A percentile compares a stretch with the other conserved stretches of the same genome.
Conservation (phyloP, 805 yeast species). For the Monosporozyma aerobia region DNA sequence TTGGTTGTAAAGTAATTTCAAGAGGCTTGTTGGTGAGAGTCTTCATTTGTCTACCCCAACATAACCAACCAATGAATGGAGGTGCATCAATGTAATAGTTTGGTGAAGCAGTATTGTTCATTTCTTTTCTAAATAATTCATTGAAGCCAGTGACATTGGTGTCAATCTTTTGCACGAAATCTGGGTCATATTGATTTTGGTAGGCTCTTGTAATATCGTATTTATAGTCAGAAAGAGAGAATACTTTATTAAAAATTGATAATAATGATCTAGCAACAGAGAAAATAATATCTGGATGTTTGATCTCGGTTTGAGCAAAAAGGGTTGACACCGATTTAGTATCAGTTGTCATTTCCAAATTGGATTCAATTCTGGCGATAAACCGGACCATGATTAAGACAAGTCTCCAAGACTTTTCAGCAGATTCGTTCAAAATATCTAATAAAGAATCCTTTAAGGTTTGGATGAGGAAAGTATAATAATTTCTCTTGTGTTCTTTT, state of each 20-base stretch:
- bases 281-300: conserved; percentile 61
- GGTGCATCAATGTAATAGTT: conserved; percentile 49
- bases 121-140: conserved; percentile 40
- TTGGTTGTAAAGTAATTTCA: conserved; percentile 29
- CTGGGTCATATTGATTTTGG: conserved; percentile 35
- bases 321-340: conserved; percentile 36
- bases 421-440: conserved; percentile 11
- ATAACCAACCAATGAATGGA: conserved; percentile 58
- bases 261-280: conserved; percentile 55
- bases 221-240: conserved; percentile 36
- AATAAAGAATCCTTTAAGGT: conserved; percentile 36
- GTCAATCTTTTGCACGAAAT: conserved; percentile 35
- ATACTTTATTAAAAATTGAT: conserved; percentile 40
- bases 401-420: conserved; percentile 44
- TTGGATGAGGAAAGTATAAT: conserved; percentile 35
- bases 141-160: conserved; percentile 35
- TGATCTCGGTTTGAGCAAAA: conserved; percentile 41
- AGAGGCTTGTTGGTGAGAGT: conserved; percentile 31
- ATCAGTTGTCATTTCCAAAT: conserved; percentile 40
- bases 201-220: conserved; percentile 41
- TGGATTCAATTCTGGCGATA: conserved; percentile 44
- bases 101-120: conserved; percentile 40
- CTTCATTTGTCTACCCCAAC: conserved; percentile 54
- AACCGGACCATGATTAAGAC: conserved; percentile 41
- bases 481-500: conserved; percentile 45